Conservation (phyloP, 2,329 filamentous ascomycete species). For the Daldinia sp. region DNA sequence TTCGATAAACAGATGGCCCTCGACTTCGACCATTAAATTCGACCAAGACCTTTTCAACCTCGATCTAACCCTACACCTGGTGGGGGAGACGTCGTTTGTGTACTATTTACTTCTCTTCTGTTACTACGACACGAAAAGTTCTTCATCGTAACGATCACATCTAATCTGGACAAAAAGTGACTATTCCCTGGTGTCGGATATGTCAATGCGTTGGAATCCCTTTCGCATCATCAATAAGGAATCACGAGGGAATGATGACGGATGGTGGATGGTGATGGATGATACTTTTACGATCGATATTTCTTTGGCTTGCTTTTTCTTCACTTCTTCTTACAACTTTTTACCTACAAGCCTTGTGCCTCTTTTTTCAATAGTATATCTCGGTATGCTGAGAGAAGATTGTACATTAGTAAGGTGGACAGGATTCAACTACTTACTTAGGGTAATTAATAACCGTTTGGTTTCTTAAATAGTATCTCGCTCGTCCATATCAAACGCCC, state of each 20-base stretch:
- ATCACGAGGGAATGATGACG: no score
- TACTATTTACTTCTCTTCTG: neutral
- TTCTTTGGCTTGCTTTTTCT: neutral
- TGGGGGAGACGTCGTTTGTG: neutral
- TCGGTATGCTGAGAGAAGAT: neutral
- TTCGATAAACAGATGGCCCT: neutral
- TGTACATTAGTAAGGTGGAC: conserved; percentile 14
- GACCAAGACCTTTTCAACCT: neutral
- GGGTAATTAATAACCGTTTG: neutral
- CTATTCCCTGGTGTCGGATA: neutral
- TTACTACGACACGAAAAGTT: neutral
- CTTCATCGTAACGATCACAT: neutral
- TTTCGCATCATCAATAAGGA: neutral
- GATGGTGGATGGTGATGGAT: neutral
- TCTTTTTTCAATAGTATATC: neutral
- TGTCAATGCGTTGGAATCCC: neutral
- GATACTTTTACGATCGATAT: neutral
- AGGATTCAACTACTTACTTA: neutral
- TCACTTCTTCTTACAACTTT: neutral
- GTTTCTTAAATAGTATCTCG: neutral
- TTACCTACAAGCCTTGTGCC: neutral
- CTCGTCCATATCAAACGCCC: neutral
- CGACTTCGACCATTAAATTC: neutral
- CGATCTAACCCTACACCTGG: neutral
- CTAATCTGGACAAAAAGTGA: neutral